Base-by-base conservation (phyloP, 441 rosid species). In the Gossypium aridum region DNA sequence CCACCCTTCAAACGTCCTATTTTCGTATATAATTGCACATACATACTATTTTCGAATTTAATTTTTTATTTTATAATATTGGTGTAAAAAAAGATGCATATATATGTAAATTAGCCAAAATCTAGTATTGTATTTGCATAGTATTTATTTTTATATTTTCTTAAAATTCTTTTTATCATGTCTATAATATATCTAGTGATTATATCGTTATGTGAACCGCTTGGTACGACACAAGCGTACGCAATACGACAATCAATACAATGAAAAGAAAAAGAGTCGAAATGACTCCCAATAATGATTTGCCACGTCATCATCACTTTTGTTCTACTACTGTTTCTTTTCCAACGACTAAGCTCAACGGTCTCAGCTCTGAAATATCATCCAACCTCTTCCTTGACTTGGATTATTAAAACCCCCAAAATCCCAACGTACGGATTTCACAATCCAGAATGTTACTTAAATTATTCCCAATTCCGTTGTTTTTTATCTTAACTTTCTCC, bases 401-500 rank as follows among this genome's bases (percentile, higher is more conserved):
- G 43, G 31, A 13, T 47, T 49, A n/a, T 63, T 17, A 28, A 70
- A 55, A n/a, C n/a, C 19, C 25, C 62, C 22, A 13, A 68, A 60
- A n/a, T 1, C 22, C 25, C 20, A 22, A 59, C 14, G 19, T 34
- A 14, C 23, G 64, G 55, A 16, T 56, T 56, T 20, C 16, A 23
- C 9, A 66, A 9, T 57, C 43, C 59, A 49, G 25, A 43, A 23
- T 75, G 77, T 16, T n/a, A 22, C 43, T 31, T 1, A 55, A 57
- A 54, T 56, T 57, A 45, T 25, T 72, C 20, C 69, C n/a, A 13
- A 3, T 53, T 49, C 53, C 8, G 12, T 64, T 14, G 28, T 63
- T 75, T 79, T 64, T 63, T 26, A 71, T 68, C 3, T 66, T 81
- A 16, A 34, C 82, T 62, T 63, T 54, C 60, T 53, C 49, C 6